These are phyloP conservation scores for Ensete glaucum DNA, from an alignment of 176 grass and related monocot species.

Conservation along the genomic window DNA sequence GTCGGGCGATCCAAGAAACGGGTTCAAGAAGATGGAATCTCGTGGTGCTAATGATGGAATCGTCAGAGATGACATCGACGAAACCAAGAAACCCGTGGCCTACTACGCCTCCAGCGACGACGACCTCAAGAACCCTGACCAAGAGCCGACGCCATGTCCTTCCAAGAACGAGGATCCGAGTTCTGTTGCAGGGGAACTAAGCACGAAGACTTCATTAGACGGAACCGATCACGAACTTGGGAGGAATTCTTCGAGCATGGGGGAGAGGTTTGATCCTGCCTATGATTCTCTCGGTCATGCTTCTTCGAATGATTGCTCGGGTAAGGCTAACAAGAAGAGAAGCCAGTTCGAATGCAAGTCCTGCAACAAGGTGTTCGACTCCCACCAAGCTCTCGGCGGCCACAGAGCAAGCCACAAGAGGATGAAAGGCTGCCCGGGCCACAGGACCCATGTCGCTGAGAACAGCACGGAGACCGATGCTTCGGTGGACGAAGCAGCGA, in stretches of 20 bases:
- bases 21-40: slow-evolving; percentile 9
- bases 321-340: background rate
- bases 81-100: too few relatives aligned
- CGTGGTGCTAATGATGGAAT: slow-evolving; percentile 5
- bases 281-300: too few relatives aligned
- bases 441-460: background rate
- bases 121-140: too few relatives aligned
- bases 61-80: background rate
- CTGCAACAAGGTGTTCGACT: slow-evolving; percentile 37
- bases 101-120: too few relatives aligned
- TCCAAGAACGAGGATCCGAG: slow-evolving; percentile 1
- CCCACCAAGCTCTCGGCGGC: slow-evolving; percentile 37
- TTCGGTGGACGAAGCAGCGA: slow-evolving; percentile 7
- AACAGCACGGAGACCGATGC: slow-evolving; percentile 5
- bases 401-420: slow-evolving; percentile 22
- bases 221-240: background rate
- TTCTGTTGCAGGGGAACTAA: background rate
- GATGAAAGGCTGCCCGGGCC: slow-evolving; percentile 6
- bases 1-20: background rate
- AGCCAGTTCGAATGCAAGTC: slow-evolving; percentile 18
- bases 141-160: background rate
- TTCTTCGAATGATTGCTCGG: background rate
- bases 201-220: background rate
- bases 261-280: background rate
- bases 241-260: background rate